A percentile compares a stretch with the other conserved stretches of the same genome.
Evolutionary conservation across 169 alveolate species (phyloP).

Genomic region (Cyclospora cayetanensis): DNA sequence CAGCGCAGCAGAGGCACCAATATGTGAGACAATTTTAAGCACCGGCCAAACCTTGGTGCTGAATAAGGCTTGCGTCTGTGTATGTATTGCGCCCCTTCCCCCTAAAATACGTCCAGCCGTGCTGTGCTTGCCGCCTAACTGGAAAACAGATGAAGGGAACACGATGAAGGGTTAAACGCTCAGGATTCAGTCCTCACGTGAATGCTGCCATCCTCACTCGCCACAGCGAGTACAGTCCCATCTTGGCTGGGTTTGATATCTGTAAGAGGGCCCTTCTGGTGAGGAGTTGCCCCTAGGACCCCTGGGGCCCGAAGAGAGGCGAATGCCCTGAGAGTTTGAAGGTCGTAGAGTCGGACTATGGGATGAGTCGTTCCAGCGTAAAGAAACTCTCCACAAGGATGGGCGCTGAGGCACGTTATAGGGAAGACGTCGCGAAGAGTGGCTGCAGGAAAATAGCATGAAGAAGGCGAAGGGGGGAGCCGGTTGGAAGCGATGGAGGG

Average conservation of each 20-base stretch:
- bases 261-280: not conserved
- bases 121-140: too few relatives aligned
- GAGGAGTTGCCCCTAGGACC: not conserved
- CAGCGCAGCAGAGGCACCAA: not conserved
- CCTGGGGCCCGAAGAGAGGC: not conserved
- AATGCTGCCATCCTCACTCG: constrained; percentile 34
- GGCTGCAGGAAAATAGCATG: not conserved
- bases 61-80: too few relatives aligned
- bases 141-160: too few relatives aligned
- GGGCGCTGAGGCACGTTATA: not conserved
- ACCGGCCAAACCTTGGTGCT: too few relatives aligned
- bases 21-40: too few relatives aligned
- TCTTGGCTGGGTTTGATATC: not conserved
- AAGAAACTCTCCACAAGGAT: constrained; percentile 45
- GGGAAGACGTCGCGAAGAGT: not conserved
- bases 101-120: too few relatives aligned
- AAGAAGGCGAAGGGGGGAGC: not conserved
- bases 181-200: not conserved
- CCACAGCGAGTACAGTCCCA: constrained; percentile 23
- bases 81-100: too few relatives aligned
- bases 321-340: not conserved
- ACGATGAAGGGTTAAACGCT: too few relatives aligned
- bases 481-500: too few relatives aligned
- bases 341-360: constrained; percentile 18
- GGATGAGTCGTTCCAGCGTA: constrained; percentile 53